Percentiles rank a stretch among this genome's conserved stretches.
Conservation (phyloP, 208 protist genomes). For the Phytomonas francai region DNA sequence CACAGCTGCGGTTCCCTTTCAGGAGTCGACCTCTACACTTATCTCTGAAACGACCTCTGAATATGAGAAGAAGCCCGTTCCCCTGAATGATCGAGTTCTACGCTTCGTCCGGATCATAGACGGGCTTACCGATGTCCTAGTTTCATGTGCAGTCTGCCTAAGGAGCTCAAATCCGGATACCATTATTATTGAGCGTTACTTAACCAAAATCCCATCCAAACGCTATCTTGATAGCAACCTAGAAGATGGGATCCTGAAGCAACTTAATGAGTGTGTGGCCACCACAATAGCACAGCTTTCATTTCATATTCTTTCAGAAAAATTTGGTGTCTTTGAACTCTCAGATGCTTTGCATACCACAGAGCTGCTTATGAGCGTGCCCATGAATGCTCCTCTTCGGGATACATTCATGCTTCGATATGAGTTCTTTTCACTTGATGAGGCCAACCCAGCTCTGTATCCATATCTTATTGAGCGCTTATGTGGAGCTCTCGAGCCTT, state of each 20-base stretch:
- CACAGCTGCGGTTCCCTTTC: neutral
- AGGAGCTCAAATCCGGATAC: constrained; percentile 1
- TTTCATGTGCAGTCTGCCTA: constrained; percentile 63
- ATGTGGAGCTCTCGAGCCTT: constrained; percentile 46
- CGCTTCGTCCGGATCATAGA: constrained; percentile 84
- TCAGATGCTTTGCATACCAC: neutral
- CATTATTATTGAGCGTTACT: constrained; percentile 54
- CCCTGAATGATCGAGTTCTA: constrained; percentile 12
- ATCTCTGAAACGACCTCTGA: constrained; percentile 8
- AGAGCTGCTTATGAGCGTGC: neutral
- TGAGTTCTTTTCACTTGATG: constrained; percentile 48
- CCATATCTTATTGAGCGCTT: constrained; percentile 66
- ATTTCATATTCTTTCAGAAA: constrained; percentile 26
- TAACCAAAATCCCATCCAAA: constrained; percentile 61
- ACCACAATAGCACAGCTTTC: constrained; percentile 47
- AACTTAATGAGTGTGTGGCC: constrained; percentile 39
- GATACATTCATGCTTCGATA: constrained; percentile 57
- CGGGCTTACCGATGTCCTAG: constrained; percentile 71
- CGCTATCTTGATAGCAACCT: constrained; percentile 62
- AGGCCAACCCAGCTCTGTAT: constrained; percentile 38
- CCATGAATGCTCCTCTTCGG: neutral
- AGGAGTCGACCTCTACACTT: neutral
- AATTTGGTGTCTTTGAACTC: constrained; percentile 2
- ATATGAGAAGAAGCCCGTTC: neutral
- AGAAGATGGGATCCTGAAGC: constrained; percentile 40